phyloP scores from a whole-genome alignment of 805 yeast genomes.

The Saturnispora zaruensis region DNA sequence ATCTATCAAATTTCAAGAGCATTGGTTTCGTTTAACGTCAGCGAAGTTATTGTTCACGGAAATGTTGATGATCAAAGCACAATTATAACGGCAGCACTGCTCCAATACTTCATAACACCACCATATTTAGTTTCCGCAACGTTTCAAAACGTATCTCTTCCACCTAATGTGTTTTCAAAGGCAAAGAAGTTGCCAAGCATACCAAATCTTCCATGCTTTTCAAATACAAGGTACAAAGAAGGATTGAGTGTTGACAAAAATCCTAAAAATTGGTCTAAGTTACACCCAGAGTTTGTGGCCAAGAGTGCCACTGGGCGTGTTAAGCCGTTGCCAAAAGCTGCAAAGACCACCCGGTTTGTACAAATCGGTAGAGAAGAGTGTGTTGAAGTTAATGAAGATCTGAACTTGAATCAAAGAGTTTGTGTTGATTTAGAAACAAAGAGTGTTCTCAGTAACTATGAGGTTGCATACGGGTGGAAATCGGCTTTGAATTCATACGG shows the following conservation, averaged over 20 bases:
- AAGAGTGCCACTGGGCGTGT: slow-evolving; percentile 29
- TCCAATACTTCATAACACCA: slow-evolving; percentile 13
- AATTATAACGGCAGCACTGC: slow-evolving; percentile 7
- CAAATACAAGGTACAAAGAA: slow-evolving; percentile 38
- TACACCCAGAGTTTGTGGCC: slow-evolving; percentile 24
- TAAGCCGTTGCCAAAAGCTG: slow-evolving; percentile 40
- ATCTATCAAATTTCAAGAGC: slow-evolving; percentile 76
- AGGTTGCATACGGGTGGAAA: slow-evolving; percentile 49
- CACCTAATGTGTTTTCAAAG: slow-evolving; percentile 30
- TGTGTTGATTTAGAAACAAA: slow-evolving; percentile 60
- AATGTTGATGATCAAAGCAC: slow-evolving; percentile 14
- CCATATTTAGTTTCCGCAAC: slow-evolving; percentile 25
- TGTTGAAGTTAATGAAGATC: slow-evolving; percentile 51
- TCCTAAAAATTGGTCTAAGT: slow-evolving; percentile 24
- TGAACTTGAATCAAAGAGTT: slow-evolving; percentile 73
- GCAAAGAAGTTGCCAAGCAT: slow-evolving; percentile 68
- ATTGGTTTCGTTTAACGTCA: slow-evolving; percentile 59
- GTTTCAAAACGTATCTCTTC: slow-evolving; percentile 44
- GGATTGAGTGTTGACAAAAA: slow-evolving; percentile 47
- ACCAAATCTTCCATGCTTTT: slow-evolving; percentile 42
- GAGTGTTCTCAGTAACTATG: slow-evolving; percentile 59
- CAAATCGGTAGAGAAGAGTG: slow-evolving; percentile 61
- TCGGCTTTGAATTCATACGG: not conserved
- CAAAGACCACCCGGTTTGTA: slow-evolving; percentile 59
- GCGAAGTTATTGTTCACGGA: slow-evolving; percentile 61